A percentile compares a stretch with the other conserved stretches of the same genome.
Evolutionary conservation across 305 asterid genomes (phyloP).

Genomic region (Rubia peregrina): DNA sequence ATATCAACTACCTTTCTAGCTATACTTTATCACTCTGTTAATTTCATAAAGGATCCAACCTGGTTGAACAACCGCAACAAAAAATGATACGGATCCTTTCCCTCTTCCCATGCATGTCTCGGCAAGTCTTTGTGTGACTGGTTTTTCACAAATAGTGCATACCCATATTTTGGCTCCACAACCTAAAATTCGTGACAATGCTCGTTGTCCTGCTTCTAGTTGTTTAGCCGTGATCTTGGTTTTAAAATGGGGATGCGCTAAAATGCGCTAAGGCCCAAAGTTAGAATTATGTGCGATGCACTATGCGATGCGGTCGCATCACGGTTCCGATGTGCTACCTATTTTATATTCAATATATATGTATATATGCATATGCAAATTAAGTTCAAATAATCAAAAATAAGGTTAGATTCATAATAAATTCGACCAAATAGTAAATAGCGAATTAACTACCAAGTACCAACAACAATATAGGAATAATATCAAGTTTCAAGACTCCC

Average conservation of each 20-base stretch:
- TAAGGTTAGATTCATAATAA: too few species aligned
- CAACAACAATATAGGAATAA: too few species aligned
- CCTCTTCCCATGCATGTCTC: conserved; percentile 12
- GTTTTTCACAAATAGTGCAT: not conserved
- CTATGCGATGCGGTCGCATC: not conserved
- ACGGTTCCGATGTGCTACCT: too few species aligned
- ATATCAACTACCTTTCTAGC: conserved; percentile 3
- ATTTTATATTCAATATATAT: too few species aligned
- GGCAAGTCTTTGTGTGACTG: conserved; percentile 4
- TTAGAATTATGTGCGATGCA: too few species aligned
- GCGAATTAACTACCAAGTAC: not conserved
- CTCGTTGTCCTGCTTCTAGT: conserved; percentile 8
- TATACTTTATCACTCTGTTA: conserved; percentile 1
- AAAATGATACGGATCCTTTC: not conserved
- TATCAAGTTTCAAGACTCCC: too few species aligned
- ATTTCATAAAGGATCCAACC: conserved; percentile 7
- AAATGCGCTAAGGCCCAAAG: too few species aligned
- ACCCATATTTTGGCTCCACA: conserved; percentile 11
- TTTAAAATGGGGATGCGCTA: too few species aligned
- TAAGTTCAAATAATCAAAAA: too few species aligned
- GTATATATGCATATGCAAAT: too few species aligned
- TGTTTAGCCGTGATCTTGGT: not conserved
- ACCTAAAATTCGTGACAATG: not conserved
- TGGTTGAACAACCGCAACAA: conserved; percentile 8
- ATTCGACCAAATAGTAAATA: too few species aligned